Percentiles rank a stretch among this genome's conserved stretches.
Conservation (phyloP, 2,329 filamentous ascomycete species). For the Escovopsis sp. region DNA sequence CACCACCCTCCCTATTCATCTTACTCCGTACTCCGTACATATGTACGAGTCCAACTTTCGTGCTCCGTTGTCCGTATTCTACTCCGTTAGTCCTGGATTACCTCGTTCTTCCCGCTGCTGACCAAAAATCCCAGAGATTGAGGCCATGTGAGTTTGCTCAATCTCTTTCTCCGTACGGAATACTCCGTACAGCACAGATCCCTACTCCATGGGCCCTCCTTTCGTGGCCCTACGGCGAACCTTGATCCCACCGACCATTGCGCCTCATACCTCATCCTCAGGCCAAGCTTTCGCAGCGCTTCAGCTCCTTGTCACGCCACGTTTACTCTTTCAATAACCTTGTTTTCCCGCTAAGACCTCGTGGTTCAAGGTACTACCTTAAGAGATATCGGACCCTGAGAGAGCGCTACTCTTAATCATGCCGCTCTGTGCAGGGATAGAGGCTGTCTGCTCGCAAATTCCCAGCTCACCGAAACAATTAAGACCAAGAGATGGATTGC, state of each 20-base stretch:
- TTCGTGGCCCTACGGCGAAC: neutral
- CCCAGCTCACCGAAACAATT: too few relatives aligned
- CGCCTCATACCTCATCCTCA: neutral
- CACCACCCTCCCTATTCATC: neutral
- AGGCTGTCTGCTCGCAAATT: too few relatives aligned
- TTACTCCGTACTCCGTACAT: neutral
- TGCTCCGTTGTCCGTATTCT: too few relatives aligned
- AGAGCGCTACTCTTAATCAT: constrained; percentile 51
- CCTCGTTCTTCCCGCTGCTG: neutral
- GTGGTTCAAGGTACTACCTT: constrained; percentile 58
- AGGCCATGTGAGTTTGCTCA: constrained; percentile 58
- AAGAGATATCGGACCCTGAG: constrained; percentile 79
- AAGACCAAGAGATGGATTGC: constrained; percentile 3
- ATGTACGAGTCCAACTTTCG: too few relatives aligned
- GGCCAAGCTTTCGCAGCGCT: neutral
- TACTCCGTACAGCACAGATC: too few relatives aligned
- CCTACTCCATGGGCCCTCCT: neutral
- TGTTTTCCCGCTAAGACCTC: neutral
- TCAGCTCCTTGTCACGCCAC: neutral
- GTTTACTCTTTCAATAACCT: too few relatives aligned
- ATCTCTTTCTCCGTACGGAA: neutral
- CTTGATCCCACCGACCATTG: neutral
- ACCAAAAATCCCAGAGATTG: constrained; percentile 50
- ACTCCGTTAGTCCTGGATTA: neutral
- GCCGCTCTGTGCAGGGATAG: constrained; percentile 6